A percentile compares a stretch with the other conserved stretches of the same genome.
Evolutionary conservation across 768 basidiomycete genomes (phyloP).

Genomic region (Hirschioporus abietinus): DNA sequence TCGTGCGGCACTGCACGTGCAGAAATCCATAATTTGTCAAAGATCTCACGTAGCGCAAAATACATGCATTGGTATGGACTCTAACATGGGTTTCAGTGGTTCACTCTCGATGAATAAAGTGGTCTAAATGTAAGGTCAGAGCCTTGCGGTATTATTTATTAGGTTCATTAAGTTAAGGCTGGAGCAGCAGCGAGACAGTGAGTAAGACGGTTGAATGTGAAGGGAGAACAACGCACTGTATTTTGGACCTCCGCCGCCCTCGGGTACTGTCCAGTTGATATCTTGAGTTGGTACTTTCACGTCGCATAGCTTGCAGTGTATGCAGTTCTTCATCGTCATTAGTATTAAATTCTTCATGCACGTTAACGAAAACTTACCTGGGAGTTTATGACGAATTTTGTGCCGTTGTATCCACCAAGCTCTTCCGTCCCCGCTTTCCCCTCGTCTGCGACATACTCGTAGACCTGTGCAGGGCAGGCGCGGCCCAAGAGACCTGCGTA

Average conservation of each 20-base stretch:
- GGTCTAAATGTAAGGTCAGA: too few relatives aligned
- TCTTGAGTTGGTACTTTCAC: conserved; percentile 96
- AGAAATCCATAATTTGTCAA: too few relatives aligned
- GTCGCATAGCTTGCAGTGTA: conserved; percentile 93
- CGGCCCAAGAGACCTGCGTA: conserved; percentile 86
- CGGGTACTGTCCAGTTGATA: conserved; percentile 95
- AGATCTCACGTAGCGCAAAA: too few relatives aligned
- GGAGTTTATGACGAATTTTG: conserved; percentile 92
- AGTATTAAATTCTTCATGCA: conserved; percentile 6
- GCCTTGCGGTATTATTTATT: too few relatives aligned
- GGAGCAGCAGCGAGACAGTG: not conserved
- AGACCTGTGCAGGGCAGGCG: conserved; percentile 93
- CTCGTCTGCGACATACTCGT: conserved; percentile 87
- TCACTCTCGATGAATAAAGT: too few relatives aligned
- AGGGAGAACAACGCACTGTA: conserved; percentile 57
- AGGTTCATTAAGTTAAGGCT: not conserved
- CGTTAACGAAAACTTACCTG: conserved; percentile 50
- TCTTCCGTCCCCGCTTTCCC: conserved; percentile 18
- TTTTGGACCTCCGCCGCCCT: conserved; percentile 95
- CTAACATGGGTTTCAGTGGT: too few relatives aligned
- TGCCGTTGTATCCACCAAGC: conserved; percentile 64
- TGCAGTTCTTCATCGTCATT: conserved; percentile 63
- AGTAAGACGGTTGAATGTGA: not conserved
- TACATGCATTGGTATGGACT: too few relatives aligned
- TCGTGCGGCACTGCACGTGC: too few relatives aligned